These are phyloP conservation scores for Gastrolobium villosum DNA, from an alignment of 306 rosid species.

Conservation along the genomic window DNA sequence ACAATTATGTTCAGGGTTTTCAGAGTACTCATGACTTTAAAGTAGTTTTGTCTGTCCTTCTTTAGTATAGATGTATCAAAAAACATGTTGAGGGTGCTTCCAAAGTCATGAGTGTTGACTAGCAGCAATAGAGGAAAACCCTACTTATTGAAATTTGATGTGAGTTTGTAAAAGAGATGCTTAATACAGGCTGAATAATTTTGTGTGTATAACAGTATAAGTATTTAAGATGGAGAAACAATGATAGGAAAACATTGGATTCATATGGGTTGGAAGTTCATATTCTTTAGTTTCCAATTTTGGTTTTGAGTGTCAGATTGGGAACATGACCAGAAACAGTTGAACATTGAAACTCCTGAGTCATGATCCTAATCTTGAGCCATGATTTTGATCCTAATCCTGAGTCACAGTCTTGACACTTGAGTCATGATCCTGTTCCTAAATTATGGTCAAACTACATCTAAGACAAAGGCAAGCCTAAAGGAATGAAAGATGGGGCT, in stretches of 20 bases:
- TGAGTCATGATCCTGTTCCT: too few species aligned
- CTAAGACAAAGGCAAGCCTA: conserved; percentile 29
- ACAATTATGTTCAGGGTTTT: neutral
- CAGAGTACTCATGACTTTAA: conserved; percentile 27
- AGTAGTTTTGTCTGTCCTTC: conserved; percentile 28
- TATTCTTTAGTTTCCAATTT: conserved; percentile 21
- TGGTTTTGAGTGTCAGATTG: conserved; percentile 19
- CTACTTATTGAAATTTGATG: conserved; percentile 14
- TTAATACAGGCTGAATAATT: conserved; percentile 14
- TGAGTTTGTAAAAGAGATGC: conserved; percentile 29
- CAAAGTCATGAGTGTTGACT: conserved; percentile 17
- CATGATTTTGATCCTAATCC: too few species aligned
- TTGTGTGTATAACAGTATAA: neutral
- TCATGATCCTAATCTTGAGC: too few species aligned
- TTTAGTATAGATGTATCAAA: conserved; percentile 2
- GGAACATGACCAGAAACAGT: conserved; percentile 14
- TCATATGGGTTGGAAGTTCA: conserved; percentile 8
- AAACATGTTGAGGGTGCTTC: neutral
- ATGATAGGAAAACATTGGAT: conserved; percentile 14
- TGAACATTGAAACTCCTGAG: neutral
- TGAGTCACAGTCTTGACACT: too few species aligned
- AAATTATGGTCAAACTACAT: neutral
- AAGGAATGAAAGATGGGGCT: conserved; percentile 6
- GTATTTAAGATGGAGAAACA: conserved; percentile 28
- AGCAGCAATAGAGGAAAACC: neutral